Base-by-base conservation (phyloP, 768 basidiomycete genomes). In the Polyporus arcularius region DNA sequence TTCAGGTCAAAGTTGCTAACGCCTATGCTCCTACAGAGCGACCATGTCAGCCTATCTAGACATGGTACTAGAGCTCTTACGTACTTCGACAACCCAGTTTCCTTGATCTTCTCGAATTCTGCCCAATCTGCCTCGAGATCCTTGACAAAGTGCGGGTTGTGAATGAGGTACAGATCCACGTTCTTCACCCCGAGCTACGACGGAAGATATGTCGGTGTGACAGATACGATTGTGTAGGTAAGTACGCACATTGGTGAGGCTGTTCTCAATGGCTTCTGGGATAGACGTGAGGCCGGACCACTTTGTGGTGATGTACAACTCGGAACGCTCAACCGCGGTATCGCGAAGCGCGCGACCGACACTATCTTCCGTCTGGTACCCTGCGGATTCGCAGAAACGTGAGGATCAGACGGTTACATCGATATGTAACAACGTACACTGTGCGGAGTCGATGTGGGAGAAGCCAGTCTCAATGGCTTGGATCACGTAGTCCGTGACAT, bases 161-260 rank as follows among this genome's bases (percentile, higher is more conserved):
- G 89, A 40, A 91, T 82, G 45, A 92, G 82, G 73, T 91, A 92
- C 10, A 92, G 72, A 67, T 92, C 88, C 4, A 92, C 75, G 39
- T 83, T 79, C 53, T 79, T 74, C 12, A 90, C 64, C 0, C 82
- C 84, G 10, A 92, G 81, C 88, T 91, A 63, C 30, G 32, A 18
- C 52, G 18, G 42, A 28, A 15, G 18, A 49, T 26, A 40, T 43
- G 31, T n/a, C 16, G 15, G 18, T 4, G 30, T 2, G 32, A 32
- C 4, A 16, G 38, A 10, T 35, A 28, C 2, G n/a, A 4, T n/a
- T 2, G 12, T 5, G 9, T 21, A 15, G 15, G 10, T 3, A 15
- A 11, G 6, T 32, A 60, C 75, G 14, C 41, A 85, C 87, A 68
- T 83, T 80, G 11, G 69, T 60, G 55, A 90, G 65, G 68, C 86